Conservation (phyloP, 495 filamentous ascomycete species). For the Hyaloscypha variabilis region DNA sequence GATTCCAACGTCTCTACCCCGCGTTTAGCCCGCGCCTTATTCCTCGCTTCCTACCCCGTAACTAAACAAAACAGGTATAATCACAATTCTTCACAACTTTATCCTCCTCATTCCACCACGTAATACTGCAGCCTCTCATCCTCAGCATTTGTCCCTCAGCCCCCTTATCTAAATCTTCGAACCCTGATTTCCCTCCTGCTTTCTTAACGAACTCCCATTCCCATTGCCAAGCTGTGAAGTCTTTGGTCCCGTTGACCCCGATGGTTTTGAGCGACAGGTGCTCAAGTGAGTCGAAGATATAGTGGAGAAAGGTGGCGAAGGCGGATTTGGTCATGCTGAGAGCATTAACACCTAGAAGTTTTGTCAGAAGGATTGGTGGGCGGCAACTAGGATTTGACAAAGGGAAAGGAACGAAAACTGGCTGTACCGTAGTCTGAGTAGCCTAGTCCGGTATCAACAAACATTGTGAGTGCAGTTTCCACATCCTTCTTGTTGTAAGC, state of each 20-base stretch:
- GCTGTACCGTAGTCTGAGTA: conserved; percentile 1
- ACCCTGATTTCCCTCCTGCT: not conserved
- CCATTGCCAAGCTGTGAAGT: not conserved
- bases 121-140: not conserved
- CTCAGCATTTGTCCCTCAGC: not conserved
- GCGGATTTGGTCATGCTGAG: not conserved
- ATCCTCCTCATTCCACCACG: not conserved
- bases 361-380: not conserved
- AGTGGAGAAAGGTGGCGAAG: not conserved
- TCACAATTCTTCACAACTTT: not conserved
- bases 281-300: not conserved
- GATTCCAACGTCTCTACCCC: not conserved
- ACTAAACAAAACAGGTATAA: not conserved
- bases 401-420: not conserved
- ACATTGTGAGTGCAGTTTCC: not conserved
- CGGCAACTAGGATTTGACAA: not conserved
- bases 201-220: not conserved
- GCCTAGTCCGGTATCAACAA: not conserved
- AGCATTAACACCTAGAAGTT: not conserved
- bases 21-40: not conserved
- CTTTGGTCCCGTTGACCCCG: not conserved
- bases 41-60: not conserved
- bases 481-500: not conserved
- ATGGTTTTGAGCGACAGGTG: not conserved
- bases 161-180: not conserved